phyloP scores from a whole-genome alignment of 2,329 filamentous ascomycete genomes.

The Fusarium tupiense region DNA sequence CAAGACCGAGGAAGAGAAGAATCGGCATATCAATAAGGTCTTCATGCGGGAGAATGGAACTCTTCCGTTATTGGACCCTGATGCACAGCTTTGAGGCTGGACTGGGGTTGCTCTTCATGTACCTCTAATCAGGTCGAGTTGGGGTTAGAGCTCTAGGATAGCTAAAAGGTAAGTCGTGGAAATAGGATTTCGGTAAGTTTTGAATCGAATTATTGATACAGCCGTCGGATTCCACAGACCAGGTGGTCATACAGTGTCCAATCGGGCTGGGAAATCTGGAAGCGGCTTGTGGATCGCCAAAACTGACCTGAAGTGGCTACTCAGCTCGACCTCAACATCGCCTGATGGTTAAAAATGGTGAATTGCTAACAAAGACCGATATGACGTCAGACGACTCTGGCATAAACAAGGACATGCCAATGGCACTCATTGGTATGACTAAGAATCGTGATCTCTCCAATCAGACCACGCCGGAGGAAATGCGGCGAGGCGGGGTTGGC shows the following conservation, averaged over 20 bases:
- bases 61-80: not conserved
- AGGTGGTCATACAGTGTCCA: not conserved
- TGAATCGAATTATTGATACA: not conserved
- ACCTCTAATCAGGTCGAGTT: not conserved
- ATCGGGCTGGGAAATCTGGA: not conserved
- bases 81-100: not conserved
- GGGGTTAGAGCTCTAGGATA: too few relatives aligned
- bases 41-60: not conserved
- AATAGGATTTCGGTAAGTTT: not conserved
- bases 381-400: not conserved
- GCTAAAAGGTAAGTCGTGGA: not conserved
- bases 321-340: not conserved
- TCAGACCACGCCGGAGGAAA: not conserved
- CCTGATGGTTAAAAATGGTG: fast-evolving
- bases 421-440: not conserved
- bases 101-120: not conserved
- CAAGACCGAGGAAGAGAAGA: constrained; percentile 5
- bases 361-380: fast-evolving
- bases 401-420: not conserved
- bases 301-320: not conserved
- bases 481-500: not conserved
- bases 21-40: constrained; percentile 10
- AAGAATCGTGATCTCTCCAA: not conserved
- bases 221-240: fast-evolving
- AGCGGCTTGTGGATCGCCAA: not conserved